Evolutionary conservation across 768 basidiomycete species (phyloP).

Genomic region (Phlebiopsis gigantea): DNA sequence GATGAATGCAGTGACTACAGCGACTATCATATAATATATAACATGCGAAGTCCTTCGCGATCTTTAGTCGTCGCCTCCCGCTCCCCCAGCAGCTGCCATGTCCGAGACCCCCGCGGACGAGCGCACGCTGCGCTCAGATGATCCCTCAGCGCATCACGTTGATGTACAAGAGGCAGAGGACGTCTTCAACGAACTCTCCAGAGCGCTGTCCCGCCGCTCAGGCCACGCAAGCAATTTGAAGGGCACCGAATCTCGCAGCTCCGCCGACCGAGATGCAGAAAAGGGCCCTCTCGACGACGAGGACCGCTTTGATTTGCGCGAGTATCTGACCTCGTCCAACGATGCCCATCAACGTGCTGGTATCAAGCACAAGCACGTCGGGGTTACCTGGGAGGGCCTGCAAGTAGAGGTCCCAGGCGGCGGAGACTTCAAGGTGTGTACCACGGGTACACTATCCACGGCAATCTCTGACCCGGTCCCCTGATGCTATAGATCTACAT

Average conservation of each 20-base stretch:
- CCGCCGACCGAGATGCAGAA: conserved; percentile 31
- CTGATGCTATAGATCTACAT: conserved; percentile 45
- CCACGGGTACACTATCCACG: not conserved
- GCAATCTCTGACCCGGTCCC: not conserved
- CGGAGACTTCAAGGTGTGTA: conserved; percentile 47
- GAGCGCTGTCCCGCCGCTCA: conserved; percentile 23
- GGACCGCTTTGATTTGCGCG: conserved; percentile 55
- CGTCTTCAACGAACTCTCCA: conserved; percentile 51
- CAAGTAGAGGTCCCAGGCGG: conserved; percentile 58
- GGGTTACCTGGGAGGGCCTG: conserved; percentile 69
- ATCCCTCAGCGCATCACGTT: conserved; percentile 29
- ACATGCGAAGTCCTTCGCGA: not conserved
- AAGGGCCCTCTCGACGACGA: conserved; percentile 31
- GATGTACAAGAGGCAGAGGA: conserved; percentile 47
- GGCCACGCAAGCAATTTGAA: not conserved
- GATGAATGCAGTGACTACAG: conserved; percentile 2
- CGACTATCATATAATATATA: not conserved
- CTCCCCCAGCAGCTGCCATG: conserved; percentile 17
- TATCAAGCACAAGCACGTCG: conserved; percentile 71
- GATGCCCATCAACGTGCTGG: conserved; percentile 62
- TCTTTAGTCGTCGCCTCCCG: not conserved
- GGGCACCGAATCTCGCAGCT: not conserved
- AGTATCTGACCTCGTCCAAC: conserved; percentile 63
- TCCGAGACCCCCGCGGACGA: conserved; percentile 24
- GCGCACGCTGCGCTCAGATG: conserved; percentile 21